phyloP scores from a whole-genome alignment of 2,329 filamentous ascomycete genomes.

The Cladorrhinum sp. region DNA sequence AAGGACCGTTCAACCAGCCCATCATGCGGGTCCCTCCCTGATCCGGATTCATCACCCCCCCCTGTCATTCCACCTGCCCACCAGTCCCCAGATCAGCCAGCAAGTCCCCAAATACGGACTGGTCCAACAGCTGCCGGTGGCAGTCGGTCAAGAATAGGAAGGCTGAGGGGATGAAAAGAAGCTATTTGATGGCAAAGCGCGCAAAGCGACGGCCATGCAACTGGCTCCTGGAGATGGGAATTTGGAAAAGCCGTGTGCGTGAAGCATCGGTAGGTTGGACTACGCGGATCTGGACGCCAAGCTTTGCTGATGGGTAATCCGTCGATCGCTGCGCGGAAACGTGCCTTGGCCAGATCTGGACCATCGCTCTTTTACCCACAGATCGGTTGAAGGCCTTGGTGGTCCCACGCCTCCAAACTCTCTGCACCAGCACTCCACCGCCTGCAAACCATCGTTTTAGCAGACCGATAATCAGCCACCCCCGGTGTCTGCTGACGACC shows the following conservation, averaged over 20 bases:
- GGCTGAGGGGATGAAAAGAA: not conserved
- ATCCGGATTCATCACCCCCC: conserved; percentile 3
- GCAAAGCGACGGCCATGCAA: not conserved
- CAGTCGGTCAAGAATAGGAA: not conserved
- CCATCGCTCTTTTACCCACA: not conserved
- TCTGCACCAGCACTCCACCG: conserved; percentile 5
- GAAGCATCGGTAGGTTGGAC: not conserved
- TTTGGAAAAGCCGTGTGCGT: not conserved
- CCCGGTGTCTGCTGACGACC: not conserved
- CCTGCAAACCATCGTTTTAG: conserved; percentile 4
- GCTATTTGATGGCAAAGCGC: not conserved
- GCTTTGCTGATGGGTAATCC: conserved; percentile 4
- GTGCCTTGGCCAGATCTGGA: conserved; percentile 10
- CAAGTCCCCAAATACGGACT: not conserved
- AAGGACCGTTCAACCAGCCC: conserved; percentile 13
- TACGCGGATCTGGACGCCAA: conserved; percentile 1
- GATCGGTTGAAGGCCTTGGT: conserved; percentile 7
- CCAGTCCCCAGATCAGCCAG: not conserved
- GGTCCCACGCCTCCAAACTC: not conserved
- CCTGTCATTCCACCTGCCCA: not conserved
- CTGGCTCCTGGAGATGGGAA: not conserved
- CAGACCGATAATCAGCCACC: not conserved
- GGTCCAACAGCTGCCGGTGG: not conserved
- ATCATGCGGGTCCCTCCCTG: conserved; percentile 12
- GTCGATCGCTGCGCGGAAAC: conserved; percentile 8